A percentile compares a stretch with the other conserved stretches of the same genome.
These are phyloP conservation scores for Reticulomyxa filosa DNA, from an alignment of 78 protist genomes.

Conservation along the genomic window DNA sequence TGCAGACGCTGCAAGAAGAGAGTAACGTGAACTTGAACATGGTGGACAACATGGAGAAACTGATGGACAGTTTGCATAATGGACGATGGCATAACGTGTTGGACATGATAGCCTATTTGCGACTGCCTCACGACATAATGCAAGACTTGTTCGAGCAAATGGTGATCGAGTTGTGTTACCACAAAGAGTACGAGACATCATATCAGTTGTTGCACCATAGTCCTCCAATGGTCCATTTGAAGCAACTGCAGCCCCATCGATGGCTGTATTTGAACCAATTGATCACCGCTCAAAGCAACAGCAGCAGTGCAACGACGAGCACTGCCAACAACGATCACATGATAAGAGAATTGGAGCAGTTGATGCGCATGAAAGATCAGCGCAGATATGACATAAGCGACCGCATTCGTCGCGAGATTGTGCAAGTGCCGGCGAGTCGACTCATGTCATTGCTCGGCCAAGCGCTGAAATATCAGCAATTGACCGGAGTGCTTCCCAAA, in stretches of 20 bases:
- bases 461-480: constrained; percentile 52
- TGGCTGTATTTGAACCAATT: not conserved
- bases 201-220: not conserved
- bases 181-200: not conserved
- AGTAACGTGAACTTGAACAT: constrained; percentile 30
- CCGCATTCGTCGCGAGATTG: not conserved
- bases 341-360: constrained; percentile 30
- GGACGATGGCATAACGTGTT: constrained; percentile 63
- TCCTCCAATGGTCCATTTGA: not conserved
- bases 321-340: too few relatives aligned
- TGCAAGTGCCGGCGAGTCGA: constrained; percentile 33
- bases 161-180: not conserved
- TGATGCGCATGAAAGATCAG: constrained; percentile 12
- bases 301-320: constrained; percentile 20
- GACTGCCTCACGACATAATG: constrained; percentile 14
- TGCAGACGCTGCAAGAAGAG: constrained; percentile 21
- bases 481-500: constrained; percentile 25
- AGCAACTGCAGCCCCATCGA: not conserved
- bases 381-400: not conserved
- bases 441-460: constrained; percentile 37
- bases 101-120: constrained; percentile 10
- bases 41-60: constrained; percentile 27
- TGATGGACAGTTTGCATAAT: constrained; percentile 21
- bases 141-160: constrained; percentile 43
- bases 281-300: constrained; percentile 16